Evolutionary conservation across 257 asterid genomes (phyloP).

Genomic region (Przewalskia tangutica): DNA sequence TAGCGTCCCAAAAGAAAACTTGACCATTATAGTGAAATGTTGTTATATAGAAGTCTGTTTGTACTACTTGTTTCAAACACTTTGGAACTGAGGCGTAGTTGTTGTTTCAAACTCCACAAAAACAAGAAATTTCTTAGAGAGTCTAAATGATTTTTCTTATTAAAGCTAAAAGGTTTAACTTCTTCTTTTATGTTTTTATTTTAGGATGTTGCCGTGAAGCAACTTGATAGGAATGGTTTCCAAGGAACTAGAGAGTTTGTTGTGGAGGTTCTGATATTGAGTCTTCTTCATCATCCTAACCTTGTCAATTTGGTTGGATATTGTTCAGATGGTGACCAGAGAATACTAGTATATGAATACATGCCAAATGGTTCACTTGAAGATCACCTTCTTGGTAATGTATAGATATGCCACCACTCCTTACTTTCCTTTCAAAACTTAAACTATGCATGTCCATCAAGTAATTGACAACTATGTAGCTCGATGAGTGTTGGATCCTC

Average conservation of each 20-base stretch:
- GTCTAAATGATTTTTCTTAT: too few relatives aligned
- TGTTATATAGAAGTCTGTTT: background rate
- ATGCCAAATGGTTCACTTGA: conserved; percentile 48
- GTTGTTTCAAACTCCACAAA: background rate
- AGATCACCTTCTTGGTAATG: conserved; percentile 47
- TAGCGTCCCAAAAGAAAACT: background rate
- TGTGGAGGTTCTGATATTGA: conserved; percentile 47
- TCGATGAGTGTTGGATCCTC: background rate
- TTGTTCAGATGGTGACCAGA: conserved; percentile 52
- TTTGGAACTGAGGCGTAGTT: background rate
- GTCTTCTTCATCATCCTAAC: conserved; percentile 44
- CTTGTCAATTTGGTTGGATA: conserved; percentile 57
- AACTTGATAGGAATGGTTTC: conserved; percentile 47
- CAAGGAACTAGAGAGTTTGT: conserved; percentile 56
- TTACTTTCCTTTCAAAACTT: background rate
- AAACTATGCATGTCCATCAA: background rate
- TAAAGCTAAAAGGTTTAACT: background rate
- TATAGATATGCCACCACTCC: background rate
- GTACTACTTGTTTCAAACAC: background rate
- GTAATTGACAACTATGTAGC: background rate
- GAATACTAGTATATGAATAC: conserved; percentile 45
- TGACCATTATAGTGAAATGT: background rate
- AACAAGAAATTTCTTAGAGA: background rate
- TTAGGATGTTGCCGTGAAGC: conserved; percentile 57
- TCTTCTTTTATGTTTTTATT: background rate